Evolutionary conservation across 495 filamentous ascomycete genomes (phyloP), one percentile per base, ranked within the genome.

Genomic region (Penicillium herquei): DNA sequence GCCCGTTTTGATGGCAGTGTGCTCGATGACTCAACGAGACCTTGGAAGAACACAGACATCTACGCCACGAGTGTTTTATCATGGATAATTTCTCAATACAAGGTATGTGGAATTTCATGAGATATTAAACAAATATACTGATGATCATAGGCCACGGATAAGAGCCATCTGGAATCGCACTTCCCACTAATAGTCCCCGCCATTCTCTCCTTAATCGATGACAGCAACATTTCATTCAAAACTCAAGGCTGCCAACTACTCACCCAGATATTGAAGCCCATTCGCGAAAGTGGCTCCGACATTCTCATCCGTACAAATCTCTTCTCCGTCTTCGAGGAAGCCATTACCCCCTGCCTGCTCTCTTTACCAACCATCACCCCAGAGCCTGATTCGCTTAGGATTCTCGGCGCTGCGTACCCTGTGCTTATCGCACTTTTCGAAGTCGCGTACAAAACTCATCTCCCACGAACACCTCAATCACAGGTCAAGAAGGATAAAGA

Each of bases 171-270:
- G 4, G 76, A 81, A 58, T 53, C 59, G 6, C 77, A 89, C 54
- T 96, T 92, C 84, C 84, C 83, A 0, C 80, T 95, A n/a, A 81
- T 89, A 40, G 79, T 93, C n/a, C 94, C 94, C 1, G 88, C 90
- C 1, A 74, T 96, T 0, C 80, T 98, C 3, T 83, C 87, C 4
- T 75, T 98, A 2, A 77, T 90, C 49, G 94, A 98, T 67, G 88
- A 92, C 64, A 65, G 76, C 12, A 72, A 78, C 42, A 70, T 80
- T 1, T 40, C 68, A 0, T 73, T 84, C 62, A 87, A 89, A 52
- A 64, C 73, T 1, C 74, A 70, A 7, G 91, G 87, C 11, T 87
- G 90, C 35, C 57, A 63, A 3, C 69, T 92, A 3, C 70, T 94
- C 2, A 65, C 64, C 6, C 54, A 71, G 0, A 82, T 97, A 42